Evolutionary conservation across 106 monocot genomes (phyloP), one percentile per base, ranked within the genome.

Genomic region (Acanthochlamys bracteata): DNA sequence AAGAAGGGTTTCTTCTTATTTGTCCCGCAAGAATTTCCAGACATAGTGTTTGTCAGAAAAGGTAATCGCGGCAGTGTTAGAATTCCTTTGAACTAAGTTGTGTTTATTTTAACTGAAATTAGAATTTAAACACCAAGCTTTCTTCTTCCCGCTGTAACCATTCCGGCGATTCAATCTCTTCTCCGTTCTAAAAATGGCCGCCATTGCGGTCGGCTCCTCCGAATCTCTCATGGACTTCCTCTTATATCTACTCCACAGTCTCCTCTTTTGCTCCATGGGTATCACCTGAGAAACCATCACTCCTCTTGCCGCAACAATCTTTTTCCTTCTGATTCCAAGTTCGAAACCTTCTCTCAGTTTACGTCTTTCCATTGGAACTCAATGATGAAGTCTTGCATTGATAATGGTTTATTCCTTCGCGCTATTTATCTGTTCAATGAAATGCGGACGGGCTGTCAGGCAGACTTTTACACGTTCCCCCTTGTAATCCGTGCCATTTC

Each of bases 391-490:
- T 25, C 25, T 62, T 62, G 42, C 63, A n/a, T 81, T 43, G 66
- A 78, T 57, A 49, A 72, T 10, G 75, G 73, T 17, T 42, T 14
- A 24, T 73, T 56, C 17, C 39, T 51, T 16, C 24, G 51, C n/a
- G 69, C 72, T 24, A 67, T 86, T 57, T 86, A 69, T 41, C 17
- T 70, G 53, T 78, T 86, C 78, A 53, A 63, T 23, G 61, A 63
- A 1, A 75, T 82, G 78, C 53, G 68, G n/a, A 24, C 64, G 2
- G 59, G 67, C 13, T 51, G 49, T 25, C 72, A 58, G 17, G 75
- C 78, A 10, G 81, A 86, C 56, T 60, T 55, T 17, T 75, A 41
- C 75, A 86, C 80, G 0, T 57, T 86, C 42, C 75, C 81, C n/a
- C 78, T 81, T 3, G 26, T 82, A 4, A 66, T 52, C 72, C 78